phyloP scores from a whole-genome alignment of 139 green algal genomes.

The Chlamydomonas eustigma region DNA sequence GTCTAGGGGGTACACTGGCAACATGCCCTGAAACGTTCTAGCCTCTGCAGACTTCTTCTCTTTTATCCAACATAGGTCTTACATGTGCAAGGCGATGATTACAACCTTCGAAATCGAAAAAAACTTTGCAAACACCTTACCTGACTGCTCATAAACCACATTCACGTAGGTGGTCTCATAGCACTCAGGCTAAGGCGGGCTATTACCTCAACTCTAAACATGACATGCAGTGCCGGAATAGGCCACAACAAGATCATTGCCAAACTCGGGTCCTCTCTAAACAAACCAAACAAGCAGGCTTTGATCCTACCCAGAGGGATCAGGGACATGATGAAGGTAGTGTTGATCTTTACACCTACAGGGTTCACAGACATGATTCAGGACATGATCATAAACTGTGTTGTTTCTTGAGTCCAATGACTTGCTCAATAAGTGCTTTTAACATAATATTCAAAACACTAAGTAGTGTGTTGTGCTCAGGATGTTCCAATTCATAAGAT shows the following conservation, averaged over 20 bases:
- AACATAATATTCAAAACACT: no score
- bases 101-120: no score
- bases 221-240: conserved; percentile 61
- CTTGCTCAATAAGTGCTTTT: no score
- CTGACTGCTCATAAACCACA: no score
- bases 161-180: conserved; percentile 44
- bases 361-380: not conserved
- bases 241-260: conserved; percentile 83
- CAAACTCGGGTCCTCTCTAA: conserved; percentile 77
- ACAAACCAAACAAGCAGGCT: conserved; percentile 90
- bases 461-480: conserved; percentile 22
- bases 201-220: conserved; percentile 55
- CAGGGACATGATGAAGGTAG: conserved; percentile 59
- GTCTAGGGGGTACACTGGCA: no score
- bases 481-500: conserved; percentile 81
- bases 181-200: conserved; percentile 49
- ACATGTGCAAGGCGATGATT: no score
- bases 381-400: no score
- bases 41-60: no score
- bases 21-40: no score
- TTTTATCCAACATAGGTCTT: no score
- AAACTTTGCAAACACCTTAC: no score
- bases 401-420: no score
- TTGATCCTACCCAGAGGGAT: conserved; percentile 62
- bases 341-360: not conserved